Percentiles rank a stretch among this genome's conserved stretches.
Conservation (phyloP, 768 basidiomycete genomes). For the Saitozyma sp. region DNA sequence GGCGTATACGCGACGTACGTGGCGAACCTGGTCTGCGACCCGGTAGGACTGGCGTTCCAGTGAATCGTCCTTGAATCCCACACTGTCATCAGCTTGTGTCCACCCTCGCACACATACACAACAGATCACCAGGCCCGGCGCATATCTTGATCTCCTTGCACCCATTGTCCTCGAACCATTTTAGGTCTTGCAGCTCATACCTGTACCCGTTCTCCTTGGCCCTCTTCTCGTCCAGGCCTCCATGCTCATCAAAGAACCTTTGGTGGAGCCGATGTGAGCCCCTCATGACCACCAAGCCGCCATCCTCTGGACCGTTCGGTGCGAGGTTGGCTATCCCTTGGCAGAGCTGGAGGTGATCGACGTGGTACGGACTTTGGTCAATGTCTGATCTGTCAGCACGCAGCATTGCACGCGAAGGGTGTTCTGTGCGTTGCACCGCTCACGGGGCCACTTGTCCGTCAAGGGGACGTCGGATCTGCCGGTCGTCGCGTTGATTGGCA, state of each 20-base stretch:
- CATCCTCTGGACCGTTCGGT: constrained; percentile 35
- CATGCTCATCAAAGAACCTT: constrained; percentile 18
- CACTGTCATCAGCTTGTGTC: not conserved
- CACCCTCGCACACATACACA: constrained; percentile 4
- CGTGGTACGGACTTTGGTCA: constrained; percentile 34
- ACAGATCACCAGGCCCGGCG: constrained; percentile 46
- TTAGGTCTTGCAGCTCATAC: constrained; percentile 19
- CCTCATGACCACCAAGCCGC: constrained; percentile 39
- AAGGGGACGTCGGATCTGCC: too few species aligned
- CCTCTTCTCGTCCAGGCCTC: constrained; percentile 18
- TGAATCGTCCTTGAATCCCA: constrained; percentile 19
- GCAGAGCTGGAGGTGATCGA: constrained; percentile 24
- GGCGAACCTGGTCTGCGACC: constrained; percentile 12
- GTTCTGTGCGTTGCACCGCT: too few species aligned
- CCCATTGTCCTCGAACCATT: constrained; percentile 22
- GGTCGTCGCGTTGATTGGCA: constrained; percentile 5
- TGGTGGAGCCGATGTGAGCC: constrained; percentile 28
- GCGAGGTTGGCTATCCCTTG: constrained; percentile 31
- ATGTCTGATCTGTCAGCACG: constrained; percentile 13
- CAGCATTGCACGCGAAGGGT: not conserved
- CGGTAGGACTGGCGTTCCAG: constrained; percentile 13
- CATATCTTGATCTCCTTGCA: constrained; percentile 27
- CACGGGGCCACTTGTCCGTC: too few species aligned
- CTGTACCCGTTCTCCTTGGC: constrained; percentile 6
- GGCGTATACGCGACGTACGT: constrained; percentile 23